A percentile compares a stretch with the other conserved stretches of the same genome.
Conservation (phyloP, 2,329 filamentous ascomycete species). For the Cercospora sp. region DNA sequence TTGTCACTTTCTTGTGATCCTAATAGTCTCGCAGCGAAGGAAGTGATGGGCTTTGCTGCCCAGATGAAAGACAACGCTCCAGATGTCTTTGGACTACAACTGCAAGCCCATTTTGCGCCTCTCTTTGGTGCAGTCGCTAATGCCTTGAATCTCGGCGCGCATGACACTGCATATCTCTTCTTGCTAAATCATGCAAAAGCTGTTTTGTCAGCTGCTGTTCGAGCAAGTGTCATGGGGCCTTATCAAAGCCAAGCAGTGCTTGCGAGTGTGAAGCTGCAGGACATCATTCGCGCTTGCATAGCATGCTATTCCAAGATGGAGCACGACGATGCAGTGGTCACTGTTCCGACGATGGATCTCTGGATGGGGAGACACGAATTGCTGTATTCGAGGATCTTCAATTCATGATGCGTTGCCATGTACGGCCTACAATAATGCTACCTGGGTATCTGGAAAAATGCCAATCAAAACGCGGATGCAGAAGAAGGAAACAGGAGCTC, state of each 20-base stretch:
- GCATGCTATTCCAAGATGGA: slow-evolving; percentile 56
- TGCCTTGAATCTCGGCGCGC: slow-evolving; percentile 60
- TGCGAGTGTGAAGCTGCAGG: slow-evolving; percentile 61
- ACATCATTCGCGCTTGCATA: slow-evolving; percentile 60
- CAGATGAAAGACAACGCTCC: slow-evolving; percentile 26
- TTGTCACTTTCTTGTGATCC: slow-evolving; percentile 24
- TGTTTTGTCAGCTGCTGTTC: slow-evolving; percentile 72
- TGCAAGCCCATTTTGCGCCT: slow-evolving; percentile 67
- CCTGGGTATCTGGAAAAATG: slow-evolving; percentile 12
- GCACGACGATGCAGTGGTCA: slow-evolving; percentile 68
- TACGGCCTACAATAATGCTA: not conserved
- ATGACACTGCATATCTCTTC: slow-evolving; percentile 72
- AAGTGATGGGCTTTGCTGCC: slow-evolving; percentile 28
- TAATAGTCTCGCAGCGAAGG: slow-evolving; percentile 6
- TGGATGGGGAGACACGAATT: slow-evolving; percentile 83
- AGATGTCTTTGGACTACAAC: slow-evolving; percentile 25
- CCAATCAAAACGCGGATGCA: not conserved
- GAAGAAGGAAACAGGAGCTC: too few species aligned
- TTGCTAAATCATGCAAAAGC: slow-evolving; percentile 76
- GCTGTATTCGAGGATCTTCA: slow-evolving; percentile 83
- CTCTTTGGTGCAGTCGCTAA: slow-evolving; percentile 67
- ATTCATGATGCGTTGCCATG: slow-evolving; percentile 58
- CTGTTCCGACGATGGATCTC: slow-evolving; percentile 74
- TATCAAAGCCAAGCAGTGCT: slow-evolving; percentile 76
- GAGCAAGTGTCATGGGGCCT: slow-evolving; percentile 75